These are phyloP conservation scores for Tetrapisispora fleetii DNA, from an alignment of 805 yeast species.

Conservation along the genomic window DNA sequence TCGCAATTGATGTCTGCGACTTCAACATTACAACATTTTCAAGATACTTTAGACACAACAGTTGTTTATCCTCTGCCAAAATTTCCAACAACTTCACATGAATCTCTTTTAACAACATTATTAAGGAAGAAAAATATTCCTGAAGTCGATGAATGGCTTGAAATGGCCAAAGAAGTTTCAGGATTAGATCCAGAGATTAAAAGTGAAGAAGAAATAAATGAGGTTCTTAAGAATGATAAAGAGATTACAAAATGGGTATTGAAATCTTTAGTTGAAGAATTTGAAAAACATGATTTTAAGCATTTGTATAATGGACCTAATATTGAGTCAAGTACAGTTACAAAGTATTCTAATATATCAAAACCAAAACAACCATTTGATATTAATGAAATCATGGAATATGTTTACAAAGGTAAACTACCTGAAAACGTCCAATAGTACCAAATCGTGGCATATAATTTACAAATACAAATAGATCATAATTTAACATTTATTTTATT, in stretches of 20 bases:
- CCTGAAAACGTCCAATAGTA: background rate
- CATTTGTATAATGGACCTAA: conserved; percentile 29
- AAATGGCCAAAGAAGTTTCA: conserved; percentile 32
- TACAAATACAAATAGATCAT: background rate
- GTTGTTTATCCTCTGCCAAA: conserved; percentile 76
- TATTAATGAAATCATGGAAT: conserved; percentile 34
- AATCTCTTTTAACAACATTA: conserved; percentile 72
- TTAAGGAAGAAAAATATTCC: conserved; percentile 83
- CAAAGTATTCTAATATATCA: conserved; percentile 23
- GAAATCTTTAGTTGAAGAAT: conserved; percentile 40
- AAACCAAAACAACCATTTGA: conserved; percentile 25
- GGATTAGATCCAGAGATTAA: conserved; percentile 22
- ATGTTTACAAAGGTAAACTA: conserved; percentile 36
- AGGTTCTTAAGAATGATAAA: conserved; percentile 38
- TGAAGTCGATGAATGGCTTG: conserved; percentile 82
- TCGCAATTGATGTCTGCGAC: conserved; percentile 80
- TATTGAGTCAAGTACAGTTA: conserved; percentile 53
- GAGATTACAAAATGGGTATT: conserved; percentile 64
- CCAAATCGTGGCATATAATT: background rate
- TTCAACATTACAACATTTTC: conserved; percentile 50
- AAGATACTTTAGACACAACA: conserved; percentile 49
- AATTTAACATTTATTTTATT: background rate
- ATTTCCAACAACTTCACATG: conserved; percentile 80
- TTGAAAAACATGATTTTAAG: conserved; percentile 49
- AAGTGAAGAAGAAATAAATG: conserved; percentile 19